Evolutionary conservation across 352 stramenopile species (phyloP), one percentile per base, ranked within the genome.

Genomic region (Globisporangium emineosum): DNA sequence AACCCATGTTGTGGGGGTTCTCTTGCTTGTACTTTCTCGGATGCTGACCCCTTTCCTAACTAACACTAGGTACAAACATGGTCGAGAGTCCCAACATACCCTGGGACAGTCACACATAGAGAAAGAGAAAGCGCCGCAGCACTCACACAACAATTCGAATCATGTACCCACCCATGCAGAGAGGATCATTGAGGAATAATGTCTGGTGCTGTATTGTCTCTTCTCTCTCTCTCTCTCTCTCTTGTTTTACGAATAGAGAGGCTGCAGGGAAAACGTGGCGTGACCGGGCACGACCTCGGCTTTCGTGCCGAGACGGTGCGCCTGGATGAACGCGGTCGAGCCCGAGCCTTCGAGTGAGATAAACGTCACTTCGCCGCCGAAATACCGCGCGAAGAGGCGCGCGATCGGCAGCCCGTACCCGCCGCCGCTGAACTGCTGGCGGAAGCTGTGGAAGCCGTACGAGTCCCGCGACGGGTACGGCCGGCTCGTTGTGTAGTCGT

Each of bases 301-400:
- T 50, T 88, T 88, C 23, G 77, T 89, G 49, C 85, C 85, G 42
- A 94, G 74, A 10, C 85, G 80, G 52, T 91, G 85, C 35, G 81
- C 83, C 67, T 94, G 85, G 56, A 94, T 87, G 58, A 92, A 94
- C n/a, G 75, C 83, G 65, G 98, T 97, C 29, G 97, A 99, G 13
- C 97, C 97, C 49, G 96, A 98, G 25, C 98, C 97, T 75, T 99
- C 97, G 73, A 99, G 98, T 30, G 94, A 99, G 65, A 98, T 98
- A 76, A 99, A 98, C 56, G 89, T 97, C 29, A 99, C 77, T 73
- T 99, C 97, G 29, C 98, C 98, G 35, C 97, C 97, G 77, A 99
- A 99, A 75, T 99, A 99, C 45, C 97, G 86, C 37, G 97, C 96
- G 73, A 99, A 99, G 59, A 97, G 86, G 32, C 85, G 75, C 25